Evolutionary conservation across 805 yeast genomes (phyloP).

Genomic region (Kluyveromyces nonfermentans): DNA sequence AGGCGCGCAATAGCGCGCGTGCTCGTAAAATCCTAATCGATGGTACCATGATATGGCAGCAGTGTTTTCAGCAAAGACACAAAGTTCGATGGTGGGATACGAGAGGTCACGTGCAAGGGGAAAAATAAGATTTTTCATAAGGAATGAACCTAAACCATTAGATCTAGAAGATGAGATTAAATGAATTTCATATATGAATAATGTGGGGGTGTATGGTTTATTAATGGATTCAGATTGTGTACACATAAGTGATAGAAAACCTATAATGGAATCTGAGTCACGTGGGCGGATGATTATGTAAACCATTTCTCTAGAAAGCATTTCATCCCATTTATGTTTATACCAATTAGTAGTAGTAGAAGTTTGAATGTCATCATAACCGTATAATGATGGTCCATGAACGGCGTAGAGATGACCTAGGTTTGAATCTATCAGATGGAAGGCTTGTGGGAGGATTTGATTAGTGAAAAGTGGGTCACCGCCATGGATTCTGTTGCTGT

Average conservation of each 20-base stretch:
- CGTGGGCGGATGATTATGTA: conserved; percentile 17
- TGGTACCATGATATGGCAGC: neutral
- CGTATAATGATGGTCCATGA: neutral
- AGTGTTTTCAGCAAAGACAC: conserved; percentile 1
- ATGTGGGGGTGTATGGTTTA: neutral
- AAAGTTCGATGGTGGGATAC: neutral
- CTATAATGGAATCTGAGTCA: conserved; percentile 4
- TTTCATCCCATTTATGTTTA: conserved; percentile 20
- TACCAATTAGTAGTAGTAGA: conserved; percentile 12
- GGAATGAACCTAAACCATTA: conserved; percentile 15
- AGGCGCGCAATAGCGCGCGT: neutral
- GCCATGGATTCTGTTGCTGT: neutral
- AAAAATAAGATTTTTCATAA: neutral
- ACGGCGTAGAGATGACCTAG: neutral
- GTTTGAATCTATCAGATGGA: neutral
- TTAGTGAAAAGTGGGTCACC: neutral
- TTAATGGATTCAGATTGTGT: conserved; percentile 8
- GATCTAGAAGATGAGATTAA: conserved; percentile 10
- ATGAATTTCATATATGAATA: conserved; percentile 28
- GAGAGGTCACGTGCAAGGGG: conserved; percentile 1
- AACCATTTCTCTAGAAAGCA: conserved; percentile 19
- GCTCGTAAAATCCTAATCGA: neutral
- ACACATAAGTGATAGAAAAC: conserved; percentile 21
- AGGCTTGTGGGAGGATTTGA: neutral
- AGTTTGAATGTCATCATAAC: neutral